These are phyloP conservation scores for Hypoxylon lenormandii DNA, from an alignment of 495 filamentous ascomycete species.

Conservation along the genomic window DNA sequence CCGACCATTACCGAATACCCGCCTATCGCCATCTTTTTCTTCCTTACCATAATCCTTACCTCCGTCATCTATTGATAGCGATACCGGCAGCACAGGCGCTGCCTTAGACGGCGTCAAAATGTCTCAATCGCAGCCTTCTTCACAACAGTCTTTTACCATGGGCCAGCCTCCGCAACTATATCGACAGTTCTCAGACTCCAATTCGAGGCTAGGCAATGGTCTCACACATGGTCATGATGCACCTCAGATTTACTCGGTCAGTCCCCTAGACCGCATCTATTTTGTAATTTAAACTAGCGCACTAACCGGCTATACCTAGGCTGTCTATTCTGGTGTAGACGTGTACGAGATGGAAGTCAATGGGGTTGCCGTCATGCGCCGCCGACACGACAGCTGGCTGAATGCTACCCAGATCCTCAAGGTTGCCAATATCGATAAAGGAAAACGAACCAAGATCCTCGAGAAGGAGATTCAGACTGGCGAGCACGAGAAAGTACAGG, in stretches of 20 bases:
- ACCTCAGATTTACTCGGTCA: slow-evolving; percentile 82
- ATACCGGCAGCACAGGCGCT: slow-evolving; percentile 62
- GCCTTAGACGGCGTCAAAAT: slow-evolving; percentile 51
- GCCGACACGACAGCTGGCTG: slow-evolving; percentile 89
- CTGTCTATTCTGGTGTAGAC: slow-evolving; percentile 90
- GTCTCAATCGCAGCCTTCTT: slow-evolving; percentile 61
- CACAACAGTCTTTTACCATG: slow-evolving; percentile 65
- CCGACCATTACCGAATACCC: slow-evolving; percentile 4
- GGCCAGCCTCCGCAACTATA: slow-evolving; percentile 54
- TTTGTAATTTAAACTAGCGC: slow-evolving; percentile 8
- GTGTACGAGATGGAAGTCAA: slow-evolving; percentile 99
- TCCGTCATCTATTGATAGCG: slow-evolving; percentile 55
- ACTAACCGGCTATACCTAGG: slow-evolving; percentile 64
- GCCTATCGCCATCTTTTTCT: slow-evolving; percentile 31
- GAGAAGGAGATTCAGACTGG: slow-evolving; percentile 97
- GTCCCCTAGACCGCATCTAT: slow-evolving; percentile 35
- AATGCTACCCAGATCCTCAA: slow-evolving; percentile 97
- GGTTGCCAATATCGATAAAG: slow-evolving; percentile 95
- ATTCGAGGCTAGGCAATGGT: slow-evolving; percentile 56
- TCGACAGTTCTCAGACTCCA: slow-evolving; percentile 57
- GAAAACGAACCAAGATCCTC: slow-evolving; percentile 93
- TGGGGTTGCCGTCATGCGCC: slow-evolving; percentile 89
- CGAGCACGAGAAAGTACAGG: slow-evolving; percentile 97
- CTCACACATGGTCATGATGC: slow-evolving; percentile 66
- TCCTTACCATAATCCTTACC: slow-evolving; percentile 36